Conservation (phyloP, 2,329 filamentous ascomycete species). For the Xylaria sp. region DNA sequence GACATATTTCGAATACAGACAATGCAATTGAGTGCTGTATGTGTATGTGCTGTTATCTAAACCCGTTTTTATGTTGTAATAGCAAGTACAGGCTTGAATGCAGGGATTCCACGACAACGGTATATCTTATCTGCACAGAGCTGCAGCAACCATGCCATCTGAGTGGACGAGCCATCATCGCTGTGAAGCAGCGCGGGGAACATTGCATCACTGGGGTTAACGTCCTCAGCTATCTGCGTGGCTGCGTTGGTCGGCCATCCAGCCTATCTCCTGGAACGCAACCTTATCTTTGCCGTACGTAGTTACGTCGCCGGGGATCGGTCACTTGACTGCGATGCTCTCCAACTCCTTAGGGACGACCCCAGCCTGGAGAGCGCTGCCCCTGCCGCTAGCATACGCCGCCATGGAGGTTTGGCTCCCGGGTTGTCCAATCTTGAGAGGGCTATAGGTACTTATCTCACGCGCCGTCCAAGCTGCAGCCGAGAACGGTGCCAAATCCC, state of each 20-base stretch:
- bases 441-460: slow-evolving; percentile 13
- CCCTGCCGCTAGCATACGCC: neutral
- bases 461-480: slow-evolving; percentile 1
- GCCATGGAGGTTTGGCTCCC: neutral
- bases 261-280: slow-evolving; percentile 21
- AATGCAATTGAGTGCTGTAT: neutral
- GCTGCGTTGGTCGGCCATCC: neutral
- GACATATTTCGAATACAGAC: neutral
- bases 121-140: neutral
- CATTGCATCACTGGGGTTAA: slow-evolving; percentile 17
- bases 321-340: neutral
- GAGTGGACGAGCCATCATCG: neutral
- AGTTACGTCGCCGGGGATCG: slow-evolving; percentile 26
- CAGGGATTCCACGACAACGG: neutral
- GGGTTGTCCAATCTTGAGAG: neutral
- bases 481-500: slow-evolving; percentile 32
- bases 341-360: neutral
- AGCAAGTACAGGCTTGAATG: neutral
- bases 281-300: slow-evolving; percentile 23
- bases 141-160: neutral
- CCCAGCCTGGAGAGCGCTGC: neutral
- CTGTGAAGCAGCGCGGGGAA: slow-evolving; percentile 9
- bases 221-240: slow-evolving; percentile 13
- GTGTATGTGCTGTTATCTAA: neutral
- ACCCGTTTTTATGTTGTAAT: neutral